Base-by-base conservation (phyloP, 768 basidiomycete species). In the Piloderma croceum region DNA sequence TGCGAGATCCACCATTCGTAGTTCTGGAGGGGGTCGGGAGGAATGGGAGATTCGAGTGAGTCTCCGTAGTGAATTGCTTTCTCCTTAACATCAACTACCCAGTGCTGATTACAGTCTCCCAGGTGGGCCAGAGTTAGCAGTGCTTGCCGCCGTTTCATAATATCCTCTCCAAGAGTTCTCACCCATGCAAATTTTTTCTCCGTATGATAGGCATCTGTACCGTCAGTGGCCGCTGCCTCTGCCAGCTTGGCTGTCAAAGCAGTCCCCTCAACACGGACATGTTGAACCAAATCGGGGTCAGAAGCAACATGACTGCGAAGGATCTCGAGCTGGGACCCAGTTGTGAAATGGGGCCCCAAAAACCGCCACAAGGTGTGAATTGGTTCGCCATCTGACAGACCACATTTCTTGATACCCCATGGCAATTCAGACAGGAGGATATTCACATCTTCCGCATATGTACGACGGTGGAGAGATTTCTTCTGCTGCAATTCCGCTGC, bases 341-440 rank as follows among this genome's bases (percentile, higher is more conserved):
- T 3, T 11, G 41, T 17, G 38, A 38, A 45, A 20, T 41, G 11
- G 13, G 37, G 37, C 4, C 44, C 44, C 6, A 45, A 22, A 13
- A 45, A 21, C 6, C 44, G 38, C 38, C n/a, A 41, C 3, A 45
- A 13, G 3, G 20, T 12, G 20, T 39, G 17, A 23, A 18, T 22
- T 2, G 43, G 43, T 38, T 44, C 37, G 11, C 24, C 10, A n/a
- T 39, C 24, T 13, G 39, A 41, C 4, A 45, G 17, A 7, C 39
- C 44, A 3, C 22, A 29, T 27, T 45, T 45, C 5, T 23, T 13
- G 18, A 23, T 23, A 20, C 39, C 44, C 44, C 44, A 45, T 7
- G 44, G 39, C 13, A 45, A 4, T 29, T 31, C 29, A 18, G 2
- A 9, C 9, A 29, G 27, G 27, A 29, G 9, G 27, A 29, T 9